Evolutionary conservation across 768 basidiomycete species (phyloP).

Genomic region (Suillus variegatus): DNA sequence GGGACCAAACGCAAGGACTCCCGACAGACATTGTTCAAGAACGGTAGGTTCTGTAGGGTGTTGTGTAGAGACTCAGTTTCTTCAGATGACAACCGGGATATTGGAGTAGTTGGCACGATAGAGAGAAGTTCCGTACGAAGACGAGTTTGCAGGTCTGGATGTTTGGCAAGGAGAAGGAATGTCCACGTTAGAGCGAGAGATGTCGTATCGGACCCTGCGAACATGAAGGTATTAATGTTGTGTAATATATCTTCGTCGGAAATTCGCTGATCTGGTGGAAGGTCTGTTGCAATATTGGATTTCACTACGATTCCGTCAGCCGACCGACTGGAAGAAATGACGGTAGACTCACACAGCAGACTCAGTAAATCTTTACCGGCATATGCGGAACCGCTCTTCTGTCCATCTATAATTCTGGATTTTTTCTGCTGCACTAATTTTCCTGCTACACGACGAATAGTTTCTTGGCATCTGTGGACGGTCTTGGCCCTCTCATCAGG

Average conservation of each 20-base stretch:
- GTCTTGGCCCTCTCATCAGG: constrained; percentile 53
- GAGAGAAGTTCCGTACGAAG: constrained; percentile 70
- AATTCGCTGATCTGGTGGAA: constrained; percentile 68
- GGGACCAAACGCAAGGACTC: constrained; percentile 80
- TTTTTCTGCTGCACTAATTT: constrained; percentile 81
- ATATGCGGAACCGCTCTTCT: constrained; percentile 50
- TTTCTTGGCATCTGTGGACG: constrained; percentile 55
- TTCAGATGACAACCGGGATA: constrained; percentile 55
- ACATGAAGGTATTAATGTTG: constrained; percentile 88
- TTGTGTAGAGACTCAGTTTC: constrained; percentile 63
- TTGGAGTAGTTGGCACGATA: constrained; percentile 41
- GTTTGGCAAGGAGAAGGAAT: constrained; percentile 67
- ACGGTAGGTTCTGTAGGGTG: constrained; percentile 60
- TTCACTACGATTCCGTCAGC: constrained; percentile 55
- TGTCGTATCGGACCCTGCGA: constrained; percentile 88
- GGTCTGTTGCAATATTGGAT: constrained; percentile 74
- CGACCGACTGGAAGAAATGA: constrained; percentile 1
- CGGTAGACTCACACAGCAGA: constrained; percentile 59
- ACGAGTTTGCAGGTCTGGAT: constrained; percentile 66
- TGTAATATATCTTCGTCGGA: constrained; percentile 87
- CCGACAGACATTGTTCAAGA: constrained; percentile 72
- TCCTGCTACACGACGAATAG: constrained; percentile 72
- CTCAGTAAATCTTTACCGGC: constrained; percentile 76
- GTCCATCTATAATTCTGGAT: constrained; percentile 61
- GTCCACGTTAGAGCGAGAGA: constrained; percentile 86